Evolutionary conservation across 768 basidiomycete genomes (phyloP), one percentile per base, ranked within the genome.

Genomic region (Mycena filopes): DNA sequence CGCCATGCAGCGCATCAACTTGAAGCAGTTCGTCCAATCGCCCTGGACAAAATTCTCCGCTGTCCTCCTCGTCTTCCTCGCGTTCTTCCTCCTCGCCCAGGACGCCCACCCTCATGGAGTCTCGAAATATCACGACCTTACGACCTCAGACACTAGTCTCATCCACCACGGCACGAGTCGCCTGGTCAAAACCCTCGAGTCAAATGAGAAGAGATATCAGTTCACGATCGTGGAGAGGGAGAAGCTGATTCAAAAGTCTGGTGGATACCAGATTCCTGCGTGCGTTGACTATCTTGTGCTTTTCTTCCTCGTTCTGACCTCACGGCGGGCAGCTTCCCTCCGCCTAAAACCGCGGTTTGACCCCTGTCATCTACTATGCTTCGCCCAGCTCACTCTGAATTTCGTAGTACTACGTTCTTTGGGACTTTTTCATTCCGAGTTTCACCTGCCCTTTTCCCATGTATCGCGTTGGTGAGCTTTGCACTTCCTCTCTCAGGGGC

Each of bases 341-440:
- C 65, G 3, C 45, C 47, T 36, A 23, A 11, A 11, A 20, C 41
- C n/a, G 2, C 38, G 55, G 62, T 63, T 20, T 16, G 47, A 42
- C 20, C 23, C 45, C 38, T 45, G 13, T 51, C 21, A 15, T 51
- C 16, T 21, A 23, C 20, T 15, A 2, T 5, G 18, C 28, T 10
- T 38, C 18, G 2, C 40, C 5, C 20, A 16, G 21, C 41, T 55
- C 26, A 36, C 28, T 13, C 16, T 51, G 23, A 25, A 51, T 20
- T 46, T 10, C 4, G 20, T 36, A 63, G 51, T 54, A 21, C 28
- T 59, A 63, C 50, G 59, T 63, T 54, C 64, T 65, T 6, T 62
- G 76, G 76, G 77, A 78, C 53, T 76, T 78, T 56, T 78, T 75
- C 67, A 67, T 67, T 38, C 74, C 77, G 7, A 64, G 73, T 3